A percentile compares a stretch with the other conserved stretches of the same genome.
Conservation (phyloP, 2,329 filamentous ascomycete species). For the Aspergillus sp. region DNA sequence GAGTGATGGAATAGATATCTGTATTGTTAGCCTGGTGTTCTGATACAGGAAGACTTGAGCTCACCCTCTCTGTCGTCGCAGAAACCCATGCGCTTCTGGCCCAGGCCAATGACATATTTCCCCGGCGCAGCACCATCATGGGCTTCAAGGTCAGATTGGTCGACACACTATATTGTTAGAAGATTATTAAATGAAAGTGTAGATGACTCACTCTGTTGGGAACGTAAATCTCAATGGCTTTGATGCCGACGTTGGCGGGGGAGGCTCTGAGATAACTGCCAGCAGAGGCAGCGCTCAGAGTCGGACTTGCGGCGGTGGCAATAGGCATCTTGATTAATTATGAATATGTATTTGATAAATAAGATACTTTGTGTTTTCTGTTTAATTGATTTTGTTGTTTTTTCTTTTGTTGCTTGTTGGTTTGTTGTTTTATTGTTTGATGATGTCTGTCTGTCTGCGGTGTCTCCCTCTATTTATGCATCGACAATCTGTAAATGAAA, state of each 20-base stretch:
- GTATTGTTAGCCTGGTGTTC: not conserved
- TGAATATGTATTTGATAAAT: no score
- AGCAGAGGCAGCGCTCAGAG: no score
- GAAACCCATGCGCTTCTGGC: not conserved
- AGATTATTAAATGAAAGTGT: not conserved
- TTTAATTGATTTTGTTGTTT: no score
- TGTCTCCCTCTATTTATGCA: no score
- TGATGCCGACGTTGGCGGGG: not conserved
- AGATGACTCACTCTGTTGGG: not conserved
- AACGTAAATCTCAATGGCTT: not conserved
- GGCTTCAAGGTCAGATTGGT: not conserved
- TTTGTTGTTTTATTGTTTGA: no score
- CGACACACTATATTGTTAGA: not conserved
- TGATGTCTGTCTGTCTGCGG: no score
- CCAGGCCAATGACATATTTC: not conserved
- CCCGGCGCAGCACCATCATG: not conserved
- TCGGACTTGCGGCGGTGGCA: no score
- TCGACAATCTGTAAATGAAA: no score
- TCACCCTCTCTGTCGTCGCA: not conserved
- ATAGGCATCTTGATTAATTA: no score
- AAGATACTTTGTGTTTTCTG: no score
- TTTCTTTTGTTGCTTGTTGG: no score
- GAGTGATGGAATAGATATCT: slow-evolving; percentile 75
- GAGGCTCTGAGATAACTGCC: no score
- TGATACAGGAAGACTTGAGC: not conserved